These are phyloP conservation scores for Chytriomyces sp. DNA, from an alignment of 192 early-diverging fungal species.

Conservation along the genomic window DNA sequence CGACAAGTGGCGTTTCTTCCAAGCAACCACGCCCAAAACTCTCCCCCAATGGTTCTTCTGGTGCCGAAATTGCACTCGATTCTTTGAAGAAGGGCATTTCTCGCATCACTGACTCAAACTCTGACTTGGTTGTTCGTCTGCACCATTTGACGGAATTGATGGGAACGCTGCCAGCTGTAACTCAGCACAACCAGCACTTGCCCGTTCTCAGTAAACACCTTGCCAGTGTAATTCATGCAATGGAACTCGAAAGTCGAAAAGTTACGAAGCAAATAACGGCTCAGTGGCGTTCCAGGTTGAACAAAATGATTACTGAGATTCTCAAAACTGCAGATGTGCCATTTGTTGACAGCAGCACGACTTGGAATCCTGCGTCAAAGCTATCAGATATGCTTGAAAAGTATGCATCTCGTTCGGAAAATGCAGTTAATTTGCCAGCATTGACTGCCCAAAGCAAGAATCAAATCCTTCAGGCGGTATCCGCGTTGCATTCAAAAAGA, in stretches of 20 bases:
- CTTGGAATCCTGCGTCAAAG: neutral
- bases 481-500: slow-evolving; percentile 13
- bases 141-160: slow-evolving; percentile 13
- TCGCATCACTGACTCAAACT: neutral
- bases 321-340: slow-evolving; percentile 20
- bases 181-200: slow-evolving; percentile 22
- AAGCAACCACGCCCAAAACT: neutral
- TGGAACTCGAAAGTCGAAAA: slow-evolving; percentile 3
- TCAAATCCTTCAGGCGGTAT: slow-evolving; percentile 26
- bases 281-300: slow-evolving; percentile 19
- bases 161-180: slow-evolving; percentile 10
- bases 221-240: slow-evolving; percentile 17
- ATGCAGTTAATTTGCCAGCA: neutral
- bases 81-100: slow-evolving; percentile 10
- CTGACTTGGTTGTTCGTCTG: slow-evolving; percentile 8
- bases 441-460: slow-evolving; percentile 21
- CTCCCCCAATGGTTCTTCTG: neutral
- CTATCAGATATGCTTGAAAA: slow-evolving; percentile 21
- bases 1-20: neutral
- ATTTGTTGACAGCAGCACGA: neutral
- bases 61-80: slow-evolving; percentile 3
- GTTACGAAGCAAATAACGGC: slow-evolving; percentile 9
- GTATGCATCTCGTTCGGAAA: neutral
- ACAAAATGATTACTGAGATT: slow-evolving; percentile 4
- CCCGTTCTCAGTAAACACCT: slow-evolving; percentile 19